Evolutionary conservation across 306 rosid species (phyloP), one percentile per base, ranked within the genome.

Genomic region (Dalbergia oliveri): DNA sequence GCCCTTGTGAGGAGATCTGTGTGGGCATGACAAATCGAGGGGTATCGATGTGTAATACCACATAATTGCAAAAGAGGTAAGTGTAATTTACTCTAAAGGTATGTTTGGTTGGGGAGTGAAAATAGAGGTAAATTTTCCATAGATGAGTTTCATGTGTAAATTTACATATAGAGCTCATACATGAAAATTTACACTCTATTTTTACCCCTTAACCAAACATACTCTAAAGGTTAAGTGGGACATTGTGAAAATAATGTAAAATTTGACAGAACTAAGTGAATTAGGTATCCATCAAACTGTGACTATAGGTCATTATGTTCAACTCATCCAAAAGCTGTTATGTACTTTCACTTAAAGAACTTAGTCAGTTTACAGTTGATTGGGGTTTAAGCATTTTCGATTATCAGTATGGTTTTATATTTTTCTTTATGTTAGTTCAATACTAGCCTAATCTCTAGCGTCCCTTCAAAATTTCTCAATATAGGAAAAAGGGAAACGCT

Each of bases 381-480:
- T 53, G 51, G 49, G 23, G 51, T 35, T 49, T 62, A 4, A 34
- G 26, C 60, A 16, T 65, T 54, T 65, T 10, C 31, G 39, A 68
- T 49, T 62, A 64, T 60, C 66, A 21, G 31, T 14, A 35, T 35
- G 53, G 14, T 58, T 77, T 33, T 56, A 49, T 70, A 41, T 5
- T 71, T 47, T n/a, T 54, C 34, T 10, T 16, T 7, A 11, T 73
- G 53, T 19, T n/a, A 11, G 49, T 37, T 69, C 73, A 68, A 66
- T 60, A 9, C 21, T 73, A 45, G 51, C 45, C 73, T 19, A 23
- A 41, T 66, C 23, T 49, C 41, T 43, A 60, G 14, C 57, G 18
- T 43, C 66, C 54, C 79, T 39, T n/a, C 43, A 50, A 35, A 56
- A 18, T 76, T 21, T 50, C 31, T 54, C 39, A 65, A 73, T 51